Evolutionary conservation across 805 yeast species (phyloP), one percentile per base, ranked within the genome.

Genomic region (Candida arabinofermentans): DNA sequence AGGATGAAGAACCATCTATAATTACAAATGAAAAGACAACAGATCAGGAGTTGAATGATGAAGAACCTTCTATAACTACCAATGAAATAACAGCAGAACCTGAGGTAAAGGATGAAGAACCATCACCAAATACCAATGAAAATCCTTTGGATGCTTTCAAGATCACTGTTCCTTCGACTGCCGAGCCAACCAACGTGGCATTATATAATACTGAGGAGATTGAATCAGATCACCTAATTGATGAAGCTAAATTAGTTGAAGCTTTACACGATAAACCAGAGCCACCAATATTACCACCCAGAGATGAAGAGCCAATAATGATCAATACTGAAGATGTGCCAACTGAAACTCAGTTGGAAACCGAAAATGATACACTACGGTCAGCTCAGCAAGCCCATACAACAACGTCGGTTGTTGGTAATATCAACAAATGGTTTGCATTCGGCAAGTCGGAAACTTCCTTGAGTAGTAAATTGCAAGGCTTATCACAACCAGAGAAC

Each of bases 201-300:
- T n/a, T n/a, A n/a, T n/a, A n/a, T n/a, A n/a, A n/a, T n/a, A n/a
- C 29, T 10, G 24, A 33, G 22, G 44, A 9, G 17, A 16, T 23
- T 10, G 43, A 41, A 34, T 22, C 41, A 13, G 34, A 34, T 21
- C 24, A 40, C 16, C 39, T 39, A 26, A 37, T 37, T 23, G 36
- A 40, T 27, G 26, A 35, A 16, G 36, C 27, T 4, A 8, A 23
- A 14, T 24, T 32, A 17, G 19, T 18, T n/a, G 21, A 21, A 22
- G 7, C 14, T 8, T n/a, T n/a, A n/a, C 3, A 33, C 2, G 17
- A 16, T 33, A 8, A 14, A 33, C 35, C 35, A 19, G 21, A 43
- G 14, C 48, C 57, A n/a, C 70, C 66, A 3, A 54, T 59, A 17
- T 46, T 69, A 12, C 74, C 74, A 8, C 55, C 60, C 30, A 55